A percentile compares a stretch with the other conserved stretches of the same genome.
Evolutionary conservation across 768 basidiomycete species (phyloP).

Genomic region (Phallus indusiatus): DNA sequence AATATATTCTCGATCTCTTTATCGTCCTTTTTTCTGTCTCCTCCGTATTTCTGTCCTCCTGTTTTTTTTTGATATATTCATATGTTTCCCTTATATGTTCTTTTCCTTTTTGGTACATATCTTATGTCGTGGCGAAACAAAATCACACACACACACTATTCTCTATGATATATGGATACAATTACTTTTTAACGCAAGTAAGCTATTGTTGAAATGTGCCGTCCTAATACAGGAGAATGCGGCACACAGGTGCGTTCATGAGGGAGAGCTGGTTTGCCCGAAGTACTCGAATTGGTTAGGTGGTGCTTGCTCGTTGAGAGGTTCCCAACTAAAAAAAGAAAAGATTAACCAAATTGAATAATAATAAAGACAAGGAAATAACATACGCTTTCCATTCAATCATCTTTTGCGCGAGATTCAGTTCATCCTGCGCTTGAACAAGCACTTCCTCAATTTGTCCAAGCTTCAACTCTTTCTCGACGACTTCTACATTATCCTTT

Average conservation of each 20-base stretch:
- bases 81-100: background rate
- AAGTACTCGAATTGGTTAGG: constrained; percentile 85
- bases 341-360: constrained; percentile 7
- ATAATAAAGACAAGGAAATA: background rate
- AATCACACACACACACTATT: background rate
- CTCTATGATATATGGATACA: constrained; percentile 8
- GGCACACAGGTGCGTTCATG: background rate
- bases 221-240: background rate
- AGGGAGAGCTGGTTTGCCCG: constrained; percentile 32
- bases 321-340: constrained; percentile 65
- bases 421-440: constrained; percentile 74
- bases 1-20: background rate
- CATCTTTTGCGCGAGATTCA: constrained; percentile 70
- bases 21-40: background rate
- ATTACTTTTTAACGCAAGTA: too few species aligned
- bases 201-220: too few species aligned
- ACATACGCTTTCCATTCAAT: constrained; percentile 95
- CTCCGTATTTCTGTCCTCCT: background rate
- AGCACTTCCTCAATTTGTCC: constrained; percentile 85
- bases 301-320: constrained; percentile 71
- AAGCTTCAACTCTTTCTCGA: constrained; percentile 69
- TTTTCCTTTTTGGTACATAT: constrained; percentile 9
- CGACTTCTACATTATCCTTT: constrained; percentile 53
- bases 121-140: constrained; percentile 4
- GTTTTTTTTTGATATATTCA: constrained; percentile 9